phyloP scores from a whole-genome alignment of 2,329 filamentous ascomycete genomes.

The Fusarium sp. region DNA sequence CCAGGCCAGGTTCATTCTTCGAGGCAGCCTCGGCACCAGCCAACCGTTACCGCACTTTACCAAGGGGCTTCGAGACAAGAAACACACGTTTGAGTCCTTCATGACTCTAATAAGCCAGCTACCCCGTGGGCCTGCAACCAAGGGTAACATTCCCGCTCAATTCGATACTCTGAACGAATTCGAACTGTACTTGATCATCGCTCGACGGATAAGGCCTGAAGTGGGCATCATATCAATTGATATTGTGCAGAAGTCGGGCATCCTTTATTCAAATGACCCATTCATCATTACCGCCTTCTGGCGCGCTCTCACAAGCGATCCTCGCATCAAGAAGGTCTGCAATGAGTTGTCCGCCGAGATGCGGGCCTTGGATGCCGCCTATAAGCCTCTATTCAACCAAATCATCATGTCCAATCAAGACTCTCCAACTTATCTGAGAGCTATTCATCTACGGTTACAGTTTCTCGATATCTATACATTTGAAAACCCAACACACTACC shows the following conservation, averaged over 20 bases:
- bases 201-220: constrained; percentile 1
- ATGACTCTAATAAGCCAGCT: constrained; percentile 21
- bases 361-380: constrained; percentile 44
- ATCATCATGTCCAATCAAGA: constrained; percentile 43
- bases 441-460: constrained; percentile 50
- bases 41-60: constrained; percentile 34
- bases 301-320: constrained; percentile 7
- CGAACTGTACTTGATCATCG: constrained; percentile 26
- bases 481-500: constrained; percentile 43
- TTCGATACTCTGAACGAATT: constrained; percentile 38
- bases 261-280: constrained; percentile 6
- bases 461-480: constrained; percentile 45
- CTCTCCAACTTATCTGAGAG: constrained; percentile 46
- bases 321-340: constrained; percentile 25
- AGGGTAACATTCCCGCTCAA: background rate
- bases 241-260: constrained; percentile 3
- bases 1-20: constrained; percentile 29
- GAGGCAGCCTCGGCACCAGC: constrained; percentile 15
- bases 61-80: constrained; percentile 22
- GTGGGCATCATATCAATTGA: constrained; percentile 30
- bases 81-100: constrained; percentile 35
- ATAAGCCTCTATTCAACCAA: constrained; percentile 49
- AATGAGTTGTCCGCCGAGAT: constrained; percentile 9
- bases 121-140: constrained; percentile 6
- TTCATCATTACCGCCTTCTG: constrained; percentile 16